Evolutionary conservation across 148 eudicot genomes (phyloP).

Genomic region (Rhododendron mucronatum): DNA sequence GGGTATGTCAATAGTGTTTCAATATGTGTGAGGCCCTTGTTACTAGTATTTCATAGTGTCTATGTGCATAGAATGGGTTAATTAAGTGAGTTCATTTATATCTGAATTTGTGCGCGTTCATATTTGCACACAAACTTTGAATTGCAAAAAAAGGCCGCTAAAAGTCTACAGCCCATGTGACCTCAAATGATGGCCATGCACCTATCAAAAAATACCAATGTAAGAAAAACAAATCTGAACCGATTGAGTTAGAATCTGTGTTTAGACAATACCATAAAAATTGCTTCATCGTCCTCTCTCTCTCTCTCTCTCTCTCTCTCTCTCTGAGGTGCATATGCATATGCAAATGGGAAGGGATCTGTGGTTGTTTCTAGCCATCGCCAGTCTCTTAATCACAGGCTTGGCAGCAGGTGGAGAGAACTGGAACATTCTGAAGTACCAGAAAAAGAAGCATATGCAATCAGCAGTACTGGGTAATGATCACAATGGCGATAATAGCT

Average conservation of each 20-base stretch:
- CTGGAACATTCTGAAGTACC: constrained; percentile 33
- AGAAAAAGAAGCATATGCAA: not conserved
- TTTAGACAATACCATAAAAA: not conserved
- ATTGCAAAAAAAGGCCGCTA: too few relatives aligned
- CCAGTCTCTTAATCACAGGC: not conserved
- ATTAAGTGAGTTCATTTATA: too few relatives aligned
- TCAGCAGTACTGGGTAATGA: not conserved
- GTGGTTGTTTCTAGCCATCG: not conserved
- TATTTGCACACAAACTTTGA: too few relatives aligned
- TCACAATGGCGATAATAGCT: not conserved
- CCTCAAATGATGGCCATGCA: not conserved
- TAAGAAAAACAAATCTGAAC: too few relatives aligned
- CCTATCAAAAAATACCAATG: not conserved
- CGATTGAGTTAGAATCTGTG: too few relatives aligned
- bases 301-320: not conserved
- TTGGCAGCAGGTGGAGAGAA: constrained; percentile 10
- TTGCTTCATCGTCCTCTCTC: not conserved
- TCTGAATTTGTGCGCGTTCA: too few relatives aligned
- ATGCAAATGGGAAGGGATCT: constrained; percentile 8
- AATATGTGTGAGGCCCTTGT: too few relatives aligned
- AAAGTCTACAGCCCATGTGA: not conserved
- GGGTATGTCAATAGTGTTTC: too few relatives aligned
- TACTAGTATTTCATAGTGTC: too few relatives aligned
- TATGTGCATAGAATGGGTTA: too few relatives aligned
- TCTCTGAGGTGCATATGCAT: not conserved